These are phyloP conservation scores for Dothistroma pini DNA, from an alignment of 2,329 filamentous ascomycete species.

Conservation along the genomic window DNA sequence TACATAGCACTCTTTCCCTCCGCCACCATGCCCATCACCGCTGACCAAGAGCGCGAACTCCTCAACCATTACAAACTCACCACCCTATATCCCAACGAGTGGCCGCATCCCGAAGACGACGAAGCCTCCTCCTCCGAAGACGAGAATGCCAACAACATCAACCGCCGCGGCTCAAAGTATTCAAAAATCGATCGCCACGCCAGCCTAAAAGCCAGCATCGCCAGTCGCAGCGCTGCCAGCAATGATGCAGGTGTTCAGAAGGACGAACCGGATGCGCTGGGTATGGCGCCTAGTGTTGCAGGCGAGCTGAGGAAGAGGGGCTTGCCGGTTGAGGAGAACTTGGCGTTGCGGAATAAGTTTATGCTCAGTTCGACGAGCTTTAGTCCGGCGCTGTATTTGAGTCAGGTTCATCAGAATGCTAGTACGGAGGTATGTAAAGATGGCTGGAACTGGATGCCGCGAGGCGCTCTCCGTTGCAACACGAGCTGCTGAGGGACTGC, in stretches of 20 bases:
- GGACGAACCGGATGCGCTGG: conserved; percentile 89
- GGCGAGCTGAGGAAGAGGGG: conserved; percentile 72
- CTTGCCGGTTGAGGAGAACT: conserved; percentile 77
- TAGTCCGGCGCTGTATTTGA: conserved; percentile 85
- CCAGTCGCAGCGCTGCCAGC: conserved; percentile 55
- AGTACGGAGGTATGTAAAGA: conserved; percentile 60
- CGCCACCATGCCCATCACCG: conserved; percentile 45
- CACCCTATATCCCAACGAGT: conserved; percentile 69
- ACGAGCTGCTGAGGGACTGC: too few species aligned
- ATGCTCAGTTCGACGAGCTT: conserved; percentile 94
- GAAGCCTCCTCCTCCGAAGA: conserved; percentile 38
- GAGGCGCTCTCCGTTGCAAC: too few species aligned
- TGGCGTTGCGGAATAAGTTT: conserved; percentile 72
- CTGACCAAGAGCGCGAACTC: conserved; percentile 71
- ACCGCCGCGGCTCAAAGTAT: conserved; percentile 51
- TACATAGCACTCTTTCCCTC: not conserved
- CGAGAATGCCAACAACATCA: conserved; percentile 2
- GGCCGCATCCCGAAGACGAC: conserved; percentile 63
- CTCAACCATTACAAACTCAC: conserved; percentile 69
- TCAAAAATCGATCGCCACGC: conserved; percentile 76
- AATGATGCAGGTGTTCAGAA: conserved; percentile 72
- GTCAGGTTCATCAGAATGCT: conserved; percentile 81
- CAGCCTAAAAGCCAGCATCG: conserved; percentile 60
- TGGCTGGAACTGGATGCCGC: too few species aligned
- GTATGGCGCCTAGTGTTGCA: conserved; percentile 83